These are phyloP conservation scores for Asterophora parasitica DNA, from an alignment of 768 basidiomycete species.

Conservation along the genomic window DNA sequence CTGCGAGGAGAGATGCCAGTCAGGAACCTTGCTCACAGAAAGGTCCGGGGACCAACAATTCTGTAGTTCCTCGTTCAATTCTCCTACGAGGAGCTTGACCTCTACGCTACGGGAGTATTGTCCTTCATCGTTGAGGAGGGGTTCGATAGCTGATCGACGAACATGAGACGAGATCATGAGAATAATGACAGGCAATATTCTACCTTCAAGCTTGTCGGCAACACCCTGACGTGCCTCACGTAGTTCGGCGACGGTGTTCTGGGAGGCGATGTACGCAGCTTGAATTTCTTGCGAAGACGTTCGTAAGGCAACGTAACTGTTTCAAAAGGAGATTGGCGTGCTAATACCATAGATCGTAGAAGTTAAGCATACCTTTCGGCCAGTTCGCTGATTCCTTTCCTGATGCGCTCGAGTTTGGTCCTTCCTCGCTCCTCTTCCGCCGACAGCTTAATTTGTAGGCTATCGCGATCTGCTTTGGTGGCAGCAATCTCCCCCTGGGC, in stretches of 20 bases:
- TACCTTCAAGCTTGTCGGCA: slow-evolving; percentile 9
- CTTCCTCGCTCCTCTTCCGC: slow-evolving; percentile 1
- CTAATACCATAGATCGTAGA: background rate
- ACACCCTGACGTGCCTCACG: slow-evolving; percentile 6
- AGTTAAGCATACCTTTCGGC: slow-evolving; percentile 7
- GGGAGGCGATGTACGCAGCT: slow-evolving; percentile 3
- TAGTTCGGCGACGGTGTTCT: slow-evolving; percentile 1
- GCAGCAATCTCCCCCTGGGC: slow-evolving; percentile 1
- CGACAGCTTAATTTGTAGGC: background rate
- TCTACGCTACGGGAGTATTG: slow-evolving; percentile 17
- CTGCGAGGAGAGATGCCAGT: slow-evolving; percentile 15
- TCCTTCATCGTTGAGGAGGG: slow-evolving; percentile 22
- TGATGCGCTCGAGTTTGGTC: slow-evolving; percentile 1
- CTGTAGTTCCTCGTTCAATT: slow-evolving; percentile 24
- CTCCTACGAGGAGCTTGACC: slow-evolving; percentile 19
- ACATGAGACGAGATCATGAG: background rate
- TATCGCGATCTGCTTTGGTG: background rate
- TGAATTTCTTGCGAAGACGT: slow-evolving; percentile 5
- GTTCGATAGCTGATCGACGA: slow-evolving; percentile 11
- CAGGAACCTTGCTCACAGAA: background rate
- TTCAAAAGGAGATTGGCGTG: background rate
- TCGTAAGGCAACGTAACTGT: slow-evolving; percentile 10
- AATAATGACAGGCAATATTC: background rate
- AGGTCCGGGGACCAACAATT: slow-evolving; percentile 19
- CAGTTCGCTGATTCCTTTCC: slow-evolving; percentile 5